phyloP scores from a whole-genome alignment of 73 alveolate species.

The Loxodes magnus region DNA sequence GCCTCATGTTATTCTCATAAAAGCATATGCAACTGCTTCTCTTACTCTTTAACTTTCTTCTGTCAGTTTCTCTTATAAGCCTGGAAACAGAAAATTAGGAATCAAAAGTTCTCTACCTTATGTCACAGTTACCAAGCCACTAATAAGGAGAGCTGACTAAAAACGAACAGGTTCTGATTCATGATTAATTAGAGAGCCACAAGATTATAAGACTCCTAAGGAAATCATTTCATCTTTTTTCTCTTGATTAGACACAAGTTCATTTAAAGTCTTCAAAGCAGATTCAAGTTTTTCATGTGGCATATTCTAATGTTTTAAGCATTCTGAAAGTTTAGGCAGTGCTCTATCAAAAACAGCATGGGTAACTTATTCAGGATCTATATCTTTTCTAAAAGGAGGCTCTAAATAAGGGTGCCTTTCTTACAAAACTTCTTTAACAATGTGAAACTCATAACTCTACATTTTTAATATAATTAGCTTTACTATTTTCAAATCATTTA shows the following conservation, averaged over 20 bases:
- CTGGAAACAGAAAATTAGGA: conserved; percentile 44
- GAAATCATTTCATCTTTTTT: conserved; percentile 75
- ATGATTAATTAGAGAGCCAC: conserved; percentile 50
- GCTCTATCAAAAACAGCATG: conserved; percentile 71
- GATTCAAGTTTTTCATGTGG: conserved; percentile 48
- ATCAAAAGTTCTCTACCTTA: conserved; percentile 60
- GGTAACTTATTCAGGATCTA: conserved; percentile 73
- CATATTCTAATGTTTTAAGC: conserved; percentile 37
- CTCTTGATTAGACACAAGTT: conserved; percentile 71
- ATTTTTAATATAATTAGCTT: too few relatives aligned
- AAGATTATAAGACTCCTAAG: conserved; percentile 46
- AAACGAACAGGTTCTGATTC: conserved; percentile 58
- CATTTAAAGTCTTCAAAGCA: conserved; percentile 80
- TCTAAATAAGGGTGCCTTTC: conserved; percentile 80
- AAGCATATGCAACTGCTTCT: conserved; percentile 76
- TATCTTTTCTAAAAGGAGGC: conserved; percentile 60
- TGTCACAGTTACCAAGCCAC: conserved; percentile 52
- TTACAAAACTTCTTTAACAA: conserved; percentile 55
- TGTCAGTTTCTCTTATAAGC: conserved; percentile 51
- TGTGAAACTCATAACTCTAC: conserved; percentile 70
- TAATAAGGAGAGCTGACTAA: conserved; percentile 73
- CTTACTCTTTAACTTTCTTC: conserved; percentile 67
- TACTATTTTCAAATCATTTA: too few relatives aligned
- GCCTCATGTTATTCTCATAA: conserved; percentile 48
- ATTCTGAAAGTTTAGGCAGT: conserved; percentile 69